phyloP scores from a whole-genome alignment of 768 basidiomycete genomes.

The Mycena rebaudengoi region DNA sequence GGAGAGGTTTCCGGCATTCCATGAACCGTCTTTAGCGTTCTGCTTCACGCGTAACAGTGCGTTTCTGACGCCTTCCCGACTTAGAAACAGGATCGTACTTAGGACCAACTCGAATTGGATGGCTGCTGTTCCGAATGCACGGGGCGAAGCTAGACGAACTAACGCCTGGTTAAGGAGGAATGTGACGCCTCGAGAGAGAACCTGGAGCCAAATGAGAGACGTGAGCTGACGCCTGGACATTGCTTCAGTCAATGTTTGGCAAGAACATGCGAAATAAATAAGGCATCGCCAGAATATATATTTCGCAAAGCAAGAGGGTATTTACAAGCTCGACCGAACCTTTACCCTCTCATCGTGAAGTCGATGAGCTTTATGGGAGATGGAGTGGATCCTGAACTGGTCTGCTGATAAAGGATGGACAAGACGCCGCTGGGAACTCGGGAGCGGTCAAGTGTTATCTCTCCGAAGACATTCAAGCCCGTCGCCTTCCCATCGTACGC shows the following conservation, averaged over 20 bases:
- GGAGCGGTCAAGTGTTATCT: conserved; percentile 54
- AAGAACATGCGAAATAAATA: background rate
- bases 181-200: conserved; percentile 85
- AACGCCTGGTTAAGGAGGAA: conserved; percentile 91
- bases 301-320: too few species aligned
- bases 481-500: conserved; percentile 49
- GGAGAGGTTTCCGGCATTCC: conserved; percentile 53
- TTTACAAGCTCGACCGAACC: too few species aligned
- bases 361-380: conserved; percentile 52
- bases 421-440: conserved; percentile 47
- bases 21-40: conserved; percentile 27
- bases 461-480: conserved; percentile 54
- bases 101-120: conserved; percentile 94
- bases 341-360: conserved; percentile 47
- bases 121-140: conserved; percentile 87
- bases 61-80: conserved; percentile 92
- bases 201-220: conserved; percentile 86
- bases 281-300: too few species aligned
- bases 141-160: conserved; percentile 83
- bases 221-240: conserved; percentile 36
- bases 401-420: conserved; percentile 53
- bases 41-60: conserved; percentile 71
- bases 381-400: conserved; percentile 50
- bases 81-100: conserved; percentile 90
- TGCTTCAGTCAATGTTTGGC: background rate